Evolutionary conservation across 306 rosid genomes (phyloP).

Genomic region (Astragalus glycyphyllos): DNA sequence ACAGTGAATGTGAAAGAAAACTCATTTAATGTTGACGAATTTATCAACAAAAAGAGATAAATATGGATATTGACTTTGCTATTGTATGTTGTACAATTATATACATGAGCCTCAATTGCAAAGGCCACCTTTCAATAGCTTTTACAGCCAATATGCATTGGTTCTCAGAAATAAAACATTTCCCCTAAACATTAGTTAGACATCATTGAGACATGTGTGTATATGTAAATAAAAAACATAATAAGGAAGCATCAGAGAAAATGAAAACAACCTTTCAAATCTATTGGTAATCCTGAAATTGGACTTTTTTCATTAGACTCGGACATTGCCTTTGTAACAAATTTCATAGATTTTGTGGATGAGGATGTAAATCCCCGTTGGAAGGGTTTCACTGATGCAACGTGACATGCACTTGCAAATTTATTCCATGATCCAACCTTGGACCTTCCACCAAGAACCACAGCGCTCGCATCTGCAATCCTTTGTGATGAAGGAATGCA

Average conservation of each 20-base stretch:
- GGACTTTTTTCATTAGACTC: conserved; percentile 60
- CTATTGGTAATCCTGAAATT: conserved; percentile 73
- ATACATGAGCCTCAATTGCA: conserved; percentile 4
- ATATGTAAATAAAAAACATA: conserved; percentile 14
- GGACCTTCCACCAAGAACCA: conserved; percentile 52
- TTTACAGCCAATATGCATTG: conserved; percentile 27
- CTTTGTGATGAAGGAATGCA: conserved; percentile 61
- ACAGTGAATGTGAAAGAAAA: conserved; percentile 4
- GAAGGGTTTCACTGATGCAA: conserved; percentile 60
- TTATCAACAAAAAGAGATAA: conserved; percentile 32
- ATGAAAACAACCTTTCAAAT: conserved; percentile 68
- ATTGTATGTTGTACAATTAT: conserved; percentile 10
- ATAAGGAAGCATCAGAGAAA: not conserved
- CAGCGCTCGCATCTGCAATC: conserved; percentile 47
- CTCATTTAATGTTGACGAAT: not conserved
- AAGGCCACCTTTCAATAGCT: conserved; percentile 28
- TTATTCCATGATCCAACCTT: conserved; percentile 64
- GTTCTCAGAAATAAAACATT: not conserved
- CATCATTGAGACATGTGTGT: conserved; percentile 13
- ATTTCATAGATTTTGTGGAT: conserved; percentile 51
- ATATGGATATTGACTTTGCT: not conserved
- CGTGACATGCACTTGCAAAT: conserved; percentile 59
- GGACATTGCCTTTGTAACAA: conserved; percentile 69
- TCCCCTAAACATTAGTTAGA: conserved; percentile 11
- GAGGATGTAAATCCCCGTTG: conserved; percentile 60